phyloP scores from a whole-genome alignment of 139 green algal genomes.

The Chlamydomonas schloesseri region DNA sequence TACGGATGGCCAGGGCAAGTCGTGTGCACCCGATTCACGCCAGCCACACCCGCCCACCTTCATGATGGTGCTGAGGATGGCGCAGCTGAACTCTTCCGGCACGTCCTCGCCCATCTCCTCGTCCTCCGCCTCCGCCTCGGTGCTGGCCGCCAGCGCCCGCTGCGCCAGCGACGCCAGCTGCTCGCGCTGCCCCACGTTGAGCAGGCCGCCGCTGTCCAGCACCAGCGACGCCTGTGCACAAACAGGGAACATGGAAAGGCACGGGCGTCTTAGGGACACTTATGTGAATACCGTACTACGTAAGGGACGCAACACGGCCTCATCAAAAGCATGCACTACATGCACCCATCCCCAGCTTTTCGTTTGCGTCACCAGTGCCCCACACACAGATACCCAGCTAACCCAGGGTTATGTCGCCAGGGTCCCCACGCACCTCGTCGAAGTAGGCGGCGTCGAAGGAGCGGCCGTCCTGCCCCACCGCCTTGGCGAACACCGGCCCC shows the following conservation, averaged over 20 bases:
- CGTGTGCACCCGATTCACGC: too few species aligned
- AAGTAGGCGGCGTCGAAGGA: constrained; percentile 87
- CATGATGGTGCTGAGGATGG: constrained; percentile 92
- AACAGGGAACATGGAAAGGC: too few species aligned
- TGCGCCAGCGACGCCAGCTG: constrained; percentile 70
- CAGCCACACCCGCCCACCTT: constrained; percentile 23
- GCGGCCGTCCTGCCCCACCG: constrained; percentile 86
- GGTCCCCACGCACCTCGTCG: constrained; percentile 2
- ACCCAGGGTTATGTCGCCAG: too few species aligned
- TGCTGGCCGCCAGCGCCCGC: constrained; percentile 64
- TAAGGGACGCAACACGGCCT: too few species aligned
- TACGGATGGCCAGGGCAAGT: too few species aligned
- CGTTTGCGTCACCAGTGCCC: too few species aligned
- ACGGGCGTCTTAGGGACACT: too few species aligned
- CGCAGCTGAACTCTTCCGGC: constrained; percentile 95
- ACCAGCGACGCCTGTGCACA: constrained; percentile 12
- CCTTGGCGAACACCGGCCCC: constrained; percentile 70
- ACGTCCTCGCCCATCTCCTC: constrained; percentile 86
- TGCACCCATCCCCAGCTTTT: too few species aligned
- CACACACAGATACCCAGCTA: too few species aligned
- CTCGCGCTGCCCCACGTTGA: constrained; percentile 3
- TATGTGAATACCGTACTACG: too few species aligned
- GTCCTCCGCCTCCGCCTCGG: constrained; percentile 56
- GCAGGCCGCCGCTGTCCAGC: constrained; percentile 30
- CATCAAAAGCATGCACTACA: too few species aligned